Percentiles rank a stretch among this genome's conserved stretches.
These are phyloP conservation scores for Alloascoidea hylecoeti DNA, from an alignment of 805 yeast species.

Conservation along the genomic window DNA sequence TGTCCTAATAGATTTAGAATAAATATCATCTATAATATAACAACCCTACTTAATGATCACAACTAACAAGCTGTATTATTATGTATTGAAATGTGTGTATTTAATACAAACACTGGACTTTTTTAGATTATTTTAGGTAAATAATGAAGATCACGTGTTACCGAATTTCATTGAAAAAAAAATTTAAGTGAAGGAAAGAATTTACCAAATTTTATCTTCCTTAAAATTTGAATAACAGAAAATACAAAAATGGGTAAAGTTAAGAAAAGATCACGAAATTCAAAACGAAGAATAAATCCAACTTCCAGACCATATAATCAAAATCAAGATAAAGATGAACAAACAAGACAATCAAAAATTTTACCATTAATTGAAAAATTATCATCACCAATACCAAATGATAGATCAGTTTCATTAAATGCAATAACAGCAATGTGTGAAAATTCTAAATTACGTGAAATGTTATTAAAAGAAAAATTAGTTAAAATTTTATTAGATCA, in stretches of 20 bases:
- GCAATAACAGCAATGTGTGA: slow-evolving; percentile 62
- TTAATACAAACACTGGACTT: too few species aligned
- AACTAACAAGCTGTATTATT: too few species aligned
- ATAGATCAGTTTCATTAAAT: slow-evolving; percentile 62
- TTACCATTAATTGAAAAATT: slow-evolving; percentile 57
- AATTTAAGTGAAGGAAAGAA: too few species aligned
- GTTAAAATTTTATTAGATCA: slow-evolving; percentile 50
- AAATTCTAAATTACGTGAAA: slow-evolving; percentile 44
- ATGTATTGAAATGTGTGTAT: too few species aligned
- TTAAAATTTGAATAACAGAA: too few species aligned
- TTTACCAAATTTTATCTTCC: too few species aligned
- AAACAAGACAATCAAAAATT: slow-evolving; percentile 37
- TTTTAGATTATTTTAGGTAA: too few species aligned
- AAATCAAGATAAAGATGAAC: slow-evolving; percentile 26
- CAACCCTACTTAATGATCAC: too few species aligned
- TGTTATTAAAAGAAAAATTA: slow-evolving; percentile 59
- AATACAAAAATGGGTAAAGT: slow-evolving; percentile 51
- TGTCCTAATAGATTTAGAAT: too few species aligned
- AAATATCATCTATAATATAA: too few species aligned
- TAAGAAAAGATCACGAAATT: slow-evolving; percentile 47
- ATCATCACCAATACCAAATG: slow-evolving; percentile 49
- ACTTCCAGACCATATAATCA: slow-evolving; percentile 18
- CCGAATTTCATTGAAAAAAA: too few species aligned
- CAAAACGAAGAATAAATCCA: slow-evolving; percentile 16
- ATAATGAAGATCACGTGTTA: too few species aligned